These are phyloP conservation scores for Amanita inopinata DNA, from an alignment of 768 basidiomycete genomes.

Conservation along the genomic window DNA sequence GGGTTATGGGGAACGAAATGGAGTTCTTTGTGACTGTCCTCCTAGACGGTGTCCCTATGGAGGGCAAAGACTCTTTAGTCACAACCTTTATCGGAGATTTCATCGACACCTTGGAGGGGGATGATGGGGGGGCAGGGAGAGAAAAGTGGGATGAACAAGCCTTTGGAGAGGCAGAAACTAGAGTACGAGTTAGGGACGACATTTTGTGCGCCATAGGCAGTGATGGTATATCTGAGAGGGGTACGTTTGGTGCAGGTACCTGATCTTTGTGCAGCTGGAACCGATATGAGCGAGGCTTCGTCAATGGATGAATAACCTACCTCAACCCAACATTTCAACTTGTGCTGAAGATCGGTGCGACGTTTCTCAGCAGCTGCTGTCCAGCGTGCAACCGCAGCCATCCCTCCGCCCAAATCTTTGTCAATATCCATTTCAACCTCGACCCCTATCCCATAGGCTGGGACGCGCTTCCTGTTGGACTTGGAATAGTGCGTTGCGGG, in stretches of 20 bases:
- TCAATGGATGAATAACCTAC: conserved; percentile 25
- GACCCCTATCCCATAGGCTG: conserved; percentile 79
- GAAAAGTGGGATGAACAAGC: conserved; percentile 34
- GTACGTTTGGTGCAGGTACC: conserved; percentile 43
- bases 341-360: conserved; percentile 44
- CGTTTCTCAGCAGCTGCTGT: conserved; percentile 60
- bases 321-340: conserved; percentile 56
- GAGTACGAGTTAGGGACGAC: conserved; percentile 58
- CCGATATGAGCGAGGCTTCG: conserved; percentile 5
- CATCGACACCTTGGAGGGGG: conserved; percentile 26
- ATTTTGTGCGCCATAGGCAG: conserved; percentile 43
- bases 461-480: conserved; percentile 51
- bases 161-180: conserved; percentile 71
- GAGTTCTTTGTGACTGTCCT: conserved; percentile 38
- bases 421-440: conserved; percentile 82
- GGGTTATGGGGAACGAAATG: conserved; percentile 54
- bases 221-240: conserved; percentile 55
- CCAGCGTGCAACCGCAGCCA: conserved; percentile 86
- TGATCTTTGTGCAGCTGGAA: conserved; percentile 41
- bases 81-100: conserved; percentile 31
- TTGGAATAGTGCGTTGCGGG: conserved; percentile 69
- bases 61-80: conserved; percentile 34
- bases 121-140: conserved; percentile 28
- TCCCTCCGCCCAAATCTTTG: conserved; percentile 71
- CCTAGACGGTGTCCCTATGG: conserved; percentile 34